These are phyloP conservation scores for Phytophthora megakarya DNA, from an alignment of 352 stramenopile genomes.

Conservation along the genomic window DNA sequence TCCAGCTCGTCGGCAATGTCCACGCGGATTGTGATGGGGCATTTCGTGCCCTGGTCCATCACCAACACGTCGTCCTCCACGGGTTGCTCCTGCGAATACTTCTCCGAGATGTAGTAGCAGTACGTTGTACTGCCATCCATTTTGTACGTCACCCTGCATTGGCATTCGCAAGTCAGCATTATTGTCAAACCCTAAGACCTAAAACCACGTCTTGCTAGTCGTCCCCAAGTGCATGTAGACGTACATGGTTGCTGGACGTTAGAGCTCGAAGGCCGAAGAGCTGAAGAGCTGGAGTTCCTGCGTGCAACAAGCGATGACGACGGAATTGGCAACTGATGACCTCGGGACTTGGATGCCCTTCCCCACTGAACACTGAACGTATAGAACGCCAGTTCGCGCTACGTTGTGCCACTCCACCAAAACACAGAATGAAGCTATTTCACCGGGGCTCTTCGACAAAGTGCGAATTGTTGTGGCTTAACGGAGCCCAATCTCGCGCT, in stretches of 20 bases:
- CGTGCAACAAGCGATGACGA: background rate
- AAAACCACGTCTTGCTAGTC: conserved; percentile 9
- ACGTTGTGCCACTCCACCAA: conserved; percentile 29
- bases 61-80: conserved; percentile 50
- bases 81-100: conserved; percentile 59
- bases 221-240: background rate
- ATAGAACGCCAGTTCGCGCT: conserved; percentile 38
- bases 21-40: conserved; percentile 71
- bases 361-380: conserved; percentile 26
- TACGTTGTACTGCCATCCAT: conserved; percentile 83
- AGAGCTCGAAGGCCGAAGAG: too few relatives aligned
- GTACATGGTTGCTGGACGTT: conserved; percentile 33
- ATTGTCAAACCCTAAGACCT: conserved; percentile 7
- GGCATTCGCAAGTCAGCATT: background rate
- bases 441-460: conserved; percentile 14
- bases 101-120: conserved; percentile 77
- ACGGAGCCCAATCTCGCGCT: conserved; percentile 1
- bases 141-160: conserved; percentile 58
- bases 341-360: conserved; percentile 10
- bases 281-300: conserved; percentile 8
- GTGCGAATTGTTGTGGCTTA: conserved; percentile 13
- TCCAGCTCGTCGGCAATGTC: conserved; percentile 55
- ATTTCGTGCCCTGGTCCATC: conserved; percentile 43
- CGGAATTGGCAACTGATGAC: conserved; percentile 15
- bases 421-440: conserved; percentile 26